Percentiles rank a stretch among this genome's conserved stretches.
phyloP scores from a whole-genome alignment of 2,329 filamentous ascomycete species.

The Dactylonectria macrodidyma region DNA sequence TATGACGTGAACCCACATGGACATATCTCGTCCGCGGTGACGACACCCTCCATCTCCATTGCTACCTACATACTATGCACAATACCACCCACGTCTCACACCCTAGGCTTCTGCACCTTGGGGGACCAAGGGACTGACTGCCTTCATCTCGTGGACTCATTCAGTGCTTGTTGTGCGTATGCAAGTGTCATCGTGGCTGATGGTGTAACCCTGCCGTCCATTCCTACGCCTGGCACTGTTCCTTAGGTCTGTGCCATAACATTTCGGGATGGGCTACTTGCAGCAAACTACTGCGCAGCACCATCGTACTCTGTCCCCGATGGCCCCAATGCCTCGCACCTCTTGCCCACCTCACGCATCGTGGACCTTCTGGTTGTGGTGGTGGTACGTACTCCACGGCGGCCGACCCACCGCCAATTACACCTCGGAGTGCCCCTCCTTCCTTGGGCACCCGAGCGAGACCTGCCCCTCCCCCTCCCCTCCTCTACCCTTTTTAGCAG shows the following conservation, averaged over 20 bases:
- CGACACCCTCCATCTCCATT: conserved; percentile 11
- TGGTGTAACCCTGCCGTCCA: conserved; percentile 23
- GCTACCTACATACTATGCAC: neutral
- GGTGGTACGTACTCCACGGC: neutral
- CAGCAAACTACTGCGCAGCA: conserved; percentile 2
- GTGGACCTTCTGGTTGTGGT: neutral
- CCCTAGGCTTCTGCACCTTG: neutral
- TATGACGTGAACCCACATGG: conserved; percentile 4
- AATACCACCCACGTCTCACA: conserved; percentile 9
- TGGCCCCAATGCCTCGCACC: neutral
- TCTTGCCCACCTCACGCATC: neutral
- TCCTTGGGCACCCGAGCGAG: neutral
- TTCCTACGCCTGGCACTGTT: neutral
- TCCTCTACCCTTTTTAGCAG: neutral
- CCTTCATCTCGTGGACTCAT: conserved; percentile 7
- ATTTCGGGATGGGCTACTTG: conserved; percentile 5
- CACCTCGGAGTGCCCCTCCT: conserved; percentile 10
- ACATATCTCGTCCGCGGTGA: conserved; percentile 4
- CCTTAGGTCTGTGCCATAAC: no score
- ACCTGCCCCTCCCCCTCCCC: conserved; percentile 12
- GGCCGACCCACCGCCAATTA: conserved; percentile 2
- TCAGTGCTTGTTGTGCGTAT: neutral
- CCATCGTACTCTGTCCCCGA: neutral
- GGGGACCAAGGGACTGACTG: neutral
- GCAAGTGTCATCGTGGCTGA: neutral